Percentiles rank a stretch among this genome's conserved stretches.
Conservation (phyloP, 345 rosid species). For the Eucalyptus viminalis region DNA sequence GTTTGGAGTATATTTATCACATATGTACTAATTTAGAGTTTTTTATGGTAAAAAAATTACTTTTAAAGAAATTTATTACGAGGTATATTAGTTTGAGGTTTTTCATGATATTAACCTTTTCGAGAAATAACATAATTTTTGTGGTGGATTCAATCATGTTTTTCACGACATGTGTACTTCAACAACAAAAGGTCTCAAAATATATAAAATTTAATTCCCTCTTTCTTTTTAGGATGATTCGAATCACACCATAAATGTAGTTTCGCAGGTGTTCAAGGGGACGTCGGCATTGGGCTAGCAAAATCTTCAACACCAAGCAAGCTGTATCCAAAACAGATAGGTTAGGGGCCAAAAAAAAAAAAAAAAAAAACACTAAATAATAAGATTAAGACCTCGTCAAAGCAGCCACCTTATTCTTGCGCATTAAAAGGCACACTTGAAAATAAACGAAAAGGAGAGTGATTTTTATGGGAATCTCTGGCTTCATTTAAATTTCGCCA, state of each 20-base stretch:
- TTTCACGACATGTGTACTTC: fast-evolving
- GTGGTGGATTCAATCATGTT: too few species aligned
- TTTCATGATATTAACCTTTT: too few species aligned
- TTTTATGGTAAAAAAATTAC: too few species aligned
- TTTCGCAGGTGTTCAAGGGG: background rate
- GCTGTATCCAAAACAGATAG: background rate
- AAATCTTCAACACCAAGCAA: background rate
- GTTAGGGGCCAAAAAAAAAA: background rate
- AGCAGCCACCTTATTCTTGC: background rate
- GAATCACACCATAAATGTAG: background rate
- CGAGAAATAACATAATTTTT: too few species aligned
- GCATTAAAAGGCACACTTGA: background rate
- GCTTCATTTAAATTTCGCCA: background rate
- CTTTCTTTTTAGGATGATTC: too few species aligned
- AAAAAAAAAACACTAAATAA: background rate
- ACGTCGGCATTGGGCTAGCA: background rate
- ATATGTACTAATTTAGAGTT: too few species aligned
- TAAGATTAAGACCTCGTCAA: background rate
- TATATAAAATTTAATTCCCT: background rate
- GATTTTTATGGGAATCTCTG: background rate
- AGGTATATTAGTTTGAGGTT: too few species aligned
- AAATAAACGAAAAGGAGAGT: background rate
- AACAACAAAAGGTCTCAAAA: fast-evolving
- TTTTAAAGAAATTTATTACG: too few species aligned
- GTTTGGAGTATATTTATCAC: fast-evolving